These are phyloP conservation scores for Pichia paraexigua DNA, from an alignment of 805 yeast genomes.

Conservation along the genomic window DNA sequence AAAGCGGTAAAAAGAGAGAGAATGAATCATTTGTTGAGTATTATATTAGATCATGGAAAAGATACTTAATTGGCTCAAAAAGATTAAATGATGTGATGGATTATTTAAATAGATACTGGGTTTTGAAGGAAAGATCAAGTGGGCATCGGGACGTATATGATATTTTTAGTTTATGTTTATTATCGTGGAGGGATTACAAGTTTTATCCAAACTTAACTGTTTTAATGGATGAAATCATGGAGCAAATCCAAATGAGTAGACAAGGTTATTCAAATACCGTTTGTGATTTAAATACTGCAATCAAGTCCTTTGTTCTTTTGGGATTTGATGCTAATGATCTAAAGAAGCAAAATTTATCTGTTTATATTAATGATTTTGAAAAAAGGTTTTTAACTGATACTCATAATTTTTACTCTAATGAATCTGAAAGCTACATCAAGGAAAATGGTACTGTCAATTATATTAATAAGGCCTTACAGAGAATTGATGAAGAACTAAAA, in stretches of 20 bases:
- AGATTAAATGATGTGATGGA: constrained; percentile 89
- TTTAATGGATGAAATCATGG: constrained; percentile 65
- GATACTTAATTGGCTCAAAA: constrained; percentile 86
- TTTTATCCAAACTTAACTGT: constrained; percentile 55
- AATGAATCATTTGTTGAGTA: constrained; percentile 69
- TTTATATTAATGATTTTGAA: constrained; percentile 78
- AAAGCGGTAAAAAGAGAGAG: constrained; percentile 39
- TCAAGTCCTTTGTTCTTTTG: constrained; percentile 77
- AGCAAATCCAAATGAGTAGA: constrained; percentile 70
- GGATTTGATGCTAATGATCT: constrained; percentile 89
- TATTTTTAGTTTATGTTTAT: constrained; percentile 78
- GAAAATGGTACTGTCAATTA: constrained; percentile 84
- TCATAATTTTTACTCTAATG: constrained; percentile 55
- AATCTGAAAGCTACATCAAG: constrained; percentile 56
- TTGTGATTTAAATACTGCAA: constrained; percentile 58
- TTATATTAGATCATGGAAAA: constrained; percentile 81
- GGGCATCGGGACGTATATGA: constrained; percentile 87
- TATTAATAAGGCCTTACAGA: constrained; percentile 73
- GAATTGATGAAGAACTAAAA: constrained; percentile 77
- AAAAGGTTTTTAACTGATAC: constrained; percentile 65
- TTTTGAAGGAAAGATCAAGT: constrained; percentile 88
- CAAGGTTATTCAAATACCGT: constrained; percentile 68
- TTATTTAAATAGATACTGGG: constrained; percentile 96
- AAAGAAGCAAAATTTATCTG: constrained; percentile 74
- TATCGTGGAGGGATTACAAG: constrained; percentile 82